phyloP scores from a whole-genome alignment of 805 yeast genomes.

The Metschnikowia henanensis region DNA sequence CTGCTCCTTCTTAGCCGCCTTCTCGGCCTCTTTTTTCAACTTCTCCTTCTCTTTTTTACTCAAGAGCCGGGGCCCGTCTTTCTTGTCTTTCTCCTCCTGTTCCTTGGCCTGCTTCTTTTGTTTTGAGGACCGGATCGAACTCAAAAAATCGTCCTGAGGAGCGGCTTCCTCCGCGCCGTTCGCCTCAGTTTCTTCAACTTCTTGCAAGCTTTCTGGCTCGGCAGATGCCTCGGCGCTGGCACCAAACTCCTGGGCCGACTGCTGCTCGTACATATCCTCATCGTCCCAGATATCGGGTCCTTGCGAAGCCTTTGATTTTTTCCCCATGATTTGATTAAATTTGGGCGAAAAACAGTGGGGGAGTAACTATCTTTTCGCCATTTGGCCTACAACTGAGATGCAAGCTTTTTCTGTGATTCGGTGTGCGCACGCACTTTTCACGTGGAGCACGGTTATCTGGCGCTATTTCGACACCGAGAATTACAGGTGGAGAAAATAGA shows the following conservation, averaged over 20 bases:
- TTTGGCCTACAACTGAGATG: constrained; percentile 2
- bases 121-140: constrained; percentile 78
- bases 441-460: too few species aligned
- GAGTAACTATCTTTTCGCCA: background rate
- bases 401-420: constrained; percentile 12
- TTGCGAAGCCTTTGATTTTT: constrained; percentile 58
- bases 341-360: background rate
- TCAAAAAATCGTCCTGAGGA: constrained; percentile 59
- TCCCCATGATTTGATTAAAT: constrained; percentile 34
- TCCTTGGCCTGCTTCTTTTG: constrained; percentile 71
- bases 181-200: background rate
- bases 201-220: constrained; percentile 23
- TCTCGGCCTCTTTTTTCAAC: constrained; percentile 91
- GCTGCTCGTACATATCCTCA: constrained; percentile 50
- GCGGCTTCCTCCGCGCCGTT: constrained; percentile 11
- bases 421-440: constrained; percentile 7
- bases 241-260: constrained; percentile 38
- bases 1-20: constrained; percentile 85
- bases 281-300: constrained; percentile 84
- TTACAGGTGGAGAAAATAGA: too few species aligned
- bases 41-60: constrained; percentile 93
- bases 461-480: too few species aligned
- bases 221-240: constrained; percentile 19
- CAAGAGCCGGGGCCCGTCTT: constrained; percentile 71
- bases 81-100: constrained; percentile 51